Evolutionary conservation across 345 rosid species (phyloP).

Genomic region (Mangifera indica): DNA sequence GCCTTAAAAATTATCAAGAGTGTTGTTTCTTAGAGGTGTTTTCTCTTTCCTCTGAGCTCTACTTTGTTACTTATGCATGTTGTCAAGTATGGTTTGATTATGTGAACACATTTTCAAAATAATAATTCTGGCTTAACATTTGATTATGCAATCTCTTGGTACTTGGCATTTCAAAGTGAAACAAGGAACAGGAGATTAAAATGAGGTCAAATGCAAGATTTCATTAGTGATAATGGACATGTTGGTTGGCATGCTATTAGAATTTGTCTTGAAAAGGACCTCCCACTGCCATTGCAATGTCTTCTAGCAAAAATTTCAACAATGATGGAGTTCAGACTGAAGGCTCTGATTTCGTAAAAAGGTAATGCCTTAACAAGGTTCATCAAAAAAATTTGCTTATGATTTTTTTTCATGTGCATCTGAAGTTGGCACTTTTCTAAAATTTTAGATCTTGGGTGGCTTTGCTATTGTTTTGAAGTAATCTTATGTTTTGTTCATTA

Average conservation of each 20-base stretch:
- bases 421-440: not conserved
- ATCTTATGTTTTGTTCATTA: constrained; percentile 23
- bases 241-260: constrained; percentile 12
- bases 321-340: constrained; percentile 25
- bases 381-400: not conserved
- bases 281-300: constrained; percentile 33
- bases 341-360: constrained; percentile 30
- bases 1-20: no score
- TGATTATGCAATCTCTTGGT: constrained; percentile 9
- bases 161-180: constrained; percentile 10
- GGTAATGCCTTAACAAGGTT: constrained; percentile 26
- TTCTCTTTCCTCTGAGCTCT: no score
- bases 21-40: no score
- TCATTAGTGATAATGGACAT: constrained; percentile 25
- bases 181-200: constrained; percentile 19
- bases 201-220: constrained; percentile 26
- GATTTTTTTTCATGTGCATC: not conserved
- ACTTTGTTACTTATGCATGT: not conserved
- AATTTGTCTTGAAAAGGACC: constrained; percentile 20
- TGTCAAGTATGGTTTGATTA: not conserved
- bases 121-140: not conserved
- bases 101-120: not conserved
- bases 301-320: constrained; percentile 32
- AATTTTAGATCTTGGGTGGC: not conserved
- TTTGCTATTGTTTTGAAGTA: constrained; percentile 14